Conservation (phyloP, 345 rosid species). For the Litchi chinensis region DNA sequence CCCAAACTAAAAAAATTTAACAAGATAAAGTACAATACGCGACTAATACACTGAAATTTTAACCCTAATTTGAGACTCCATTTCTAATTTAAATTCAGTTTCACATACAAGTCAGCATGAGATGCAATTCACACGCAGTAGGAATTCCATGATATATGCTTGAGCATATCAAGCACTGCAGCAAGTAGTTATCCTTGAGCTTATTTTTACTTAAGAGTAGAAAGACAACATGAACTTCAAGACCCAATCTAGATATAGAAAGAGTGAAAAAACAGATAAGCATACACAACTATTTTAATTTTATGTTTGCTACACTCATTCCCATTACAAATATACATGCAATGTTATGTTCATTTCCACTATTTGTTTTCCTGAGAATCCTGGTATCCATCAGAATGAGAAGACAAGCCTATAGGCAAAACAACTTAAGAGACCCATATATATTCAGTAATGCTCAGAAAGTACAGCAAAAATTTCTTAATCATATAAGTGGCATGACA, state of each 20-base stretch:
- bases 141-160: not conserved
- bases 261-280: not conserved
- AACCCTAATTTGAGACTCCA: not conserved
- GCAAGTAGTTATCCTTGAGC: not conserved
- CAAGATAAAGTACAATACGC: not conserved
- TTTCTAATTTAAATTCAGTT: not conserved
- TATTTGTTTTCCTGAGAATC: not conserved
- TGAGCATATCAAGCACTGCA: not conserved
- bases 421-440: not conserved
- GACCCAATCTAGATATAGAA: not conserved
- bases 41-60: not conserved
- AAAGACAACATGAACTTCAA: slow-evolving; percentile 1
- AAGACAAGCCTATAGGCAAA: not conserved
- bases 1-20: not conserved
- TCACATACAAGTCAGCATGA: not conserved
- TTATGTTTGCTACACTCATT: not conserved
- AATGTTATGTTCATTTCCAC: not conserved
- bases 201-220: not conserved
- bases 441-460: not conserved
- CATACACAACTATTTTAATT: not conserved
- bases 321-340: not conserved
- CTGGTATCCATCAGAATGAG: not conserved
- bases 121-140: not conserved
- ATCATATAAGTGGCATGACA: not conserved
- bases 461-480: not conserved